Percentiles rank a stretch among this genome's conserved stretches.
These are phyloP conservation scores for Rhododendron molle DNA, from an alignment of 148 eudicot genomes.

Conservation along the genomic window DNA sequence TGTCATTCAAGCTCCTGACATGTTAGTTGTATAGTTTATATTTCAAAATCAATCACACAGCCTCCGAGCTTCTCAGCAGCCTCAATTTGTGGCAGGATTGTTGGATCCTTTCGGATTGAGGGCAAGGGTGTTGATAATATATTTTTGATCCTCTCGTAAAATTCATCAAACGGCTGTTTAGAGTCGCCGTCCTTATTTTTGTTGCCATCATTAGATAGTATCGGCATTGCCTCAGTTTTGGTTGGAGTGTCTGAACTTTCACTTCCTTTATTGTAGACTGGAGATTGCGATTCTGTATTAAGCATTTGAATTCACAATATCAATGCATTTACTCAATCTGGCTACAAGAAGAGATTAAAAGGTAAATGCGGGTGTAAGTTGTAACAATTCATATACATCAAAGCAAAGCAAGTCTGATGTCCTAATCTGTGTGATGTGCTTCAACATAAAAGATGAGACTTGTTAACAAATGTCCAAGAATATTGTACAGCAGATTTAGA, in stretches of 20 bases:
- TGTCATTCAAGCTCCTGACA: neutral
- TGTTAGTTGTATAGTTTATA: neutral
- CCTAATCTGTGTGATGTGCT: neutral
- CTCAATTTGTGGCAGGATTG: conserved; percentile 13
- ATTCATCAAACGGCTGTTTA: neutral
- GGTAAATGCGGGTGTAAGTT: neutral
- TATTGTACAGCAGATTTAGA: too few species aligned
- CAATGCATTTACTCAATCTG: neutral
- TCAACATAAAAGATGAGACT: neutral
- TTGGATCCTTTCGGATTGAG: conserved; percentile 4
- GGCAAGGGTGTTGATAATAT: neutral
- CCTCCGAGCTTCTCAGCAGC: conserved; percentile 25
- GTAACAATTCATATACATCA: neutral
- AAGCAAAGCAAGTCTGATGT: neutral
- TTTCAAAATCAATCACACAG: conserved; percentile 20
- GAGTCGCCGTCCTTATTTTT: neutral
- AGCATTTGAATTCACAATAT: neutral
- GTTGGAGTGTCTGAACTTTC: conserved; percentile 10
- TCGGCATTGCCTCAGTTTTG: conserved; percentile 5
- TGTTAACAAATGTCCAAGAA: neutral
- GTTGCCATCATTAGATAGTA: neutral
- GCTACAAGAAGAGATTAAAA: neutral
- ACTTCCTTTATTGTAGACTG: neutral
- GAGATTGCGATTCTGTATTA: conserved; percentile 14
- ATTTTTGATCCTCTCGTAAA: neutral